Conservation (phyloP, 805 yeast genomes). For the Candida namnaoensis region DNA sequence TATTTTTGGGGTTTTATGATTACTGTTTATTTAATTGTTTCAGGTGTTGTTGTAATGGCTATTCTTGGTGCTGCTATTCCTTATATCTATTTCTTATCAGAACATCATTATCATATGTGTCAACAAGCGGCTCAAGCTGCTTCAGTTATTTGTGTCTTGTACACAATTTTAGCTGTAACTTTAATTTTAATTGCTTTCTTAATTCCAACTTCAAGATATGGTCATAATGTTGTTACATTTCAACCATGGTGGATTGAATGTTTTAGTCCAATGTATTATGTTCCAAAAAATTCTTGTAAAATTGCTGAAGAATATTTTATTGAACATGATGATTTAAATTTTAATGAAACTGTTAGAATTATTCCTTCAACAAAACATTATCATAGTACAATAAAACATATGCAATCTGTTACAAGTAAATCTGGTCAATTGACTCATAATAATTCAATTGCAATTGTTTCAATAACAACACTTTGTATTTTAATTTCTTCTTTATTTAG, state of each 20-base stretch:
- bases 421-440: conserved; percentile 36
- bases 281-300: conserved; percentile 40
- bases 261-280: conserved; percentile 50
- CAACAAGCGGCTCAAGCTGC: conserved; percentile 46
- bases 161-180: conserved; percentile 42
- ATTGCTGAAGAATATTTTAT: conserved; percentile 39
- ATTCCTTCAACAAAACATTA: conserved; percentile 46
- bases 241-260: conserved; percentile 78
- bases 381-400: conserved; percentile 22
- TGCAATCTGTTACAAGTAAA: conserved; percentile 19
- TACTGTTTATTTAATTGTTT: conserved; percentile 41
- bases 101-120: conserved; percentile 37
- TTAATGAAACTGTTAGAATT: conserved; percentile 41
- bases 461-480: conserved; percentile 37
- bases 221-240: conserved; percentile 44
- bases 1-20: conserved; percentile 44
- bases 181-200: conserved; percentile 44
- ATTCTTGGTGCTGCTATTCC: conserved; percentile 57
- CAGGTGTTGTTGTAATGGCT: conserved; percentile 58
- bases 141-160: conserved; percentile 34
- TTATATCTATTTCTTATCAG: conserved; percentile 43
- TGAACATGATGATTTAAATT: conserved; percentile 39
- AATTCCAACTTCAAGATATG: conserved; percentile 44
- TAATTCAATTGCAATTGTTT: conserved; percentile 34
- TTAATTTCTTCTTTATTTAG: conserved; percentile 44